Percentiles rank a stretch among this genome's conserved stretches.
Evolutionary conservation across 768 basidiomycete species (phyloP).

Genomic region (Trametes coccinea): DNA sequence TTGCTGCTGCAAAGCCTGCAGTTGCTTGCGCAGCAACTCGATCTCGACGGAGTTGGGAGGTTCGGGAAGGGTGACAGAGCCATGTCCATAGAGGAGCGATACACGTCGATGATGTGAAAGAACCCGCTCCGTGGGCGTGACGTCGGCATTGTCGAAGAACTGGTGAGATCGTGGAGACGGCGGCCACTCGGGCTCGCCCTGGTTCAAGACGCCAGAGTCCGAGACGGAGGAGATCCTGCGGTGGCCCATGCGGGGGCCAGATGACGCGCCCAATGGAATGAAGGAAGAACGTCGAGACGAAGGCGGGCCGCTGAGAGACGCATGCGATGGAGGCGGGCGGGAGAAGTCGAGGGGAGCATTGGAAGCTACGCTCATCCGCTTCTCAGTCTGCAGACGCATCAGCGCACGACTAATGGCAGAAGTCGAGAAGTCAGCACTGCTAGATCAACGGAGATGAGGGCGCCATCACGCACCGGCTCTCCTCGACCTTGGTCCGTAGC

Average conservation of each 20-base stretch:
- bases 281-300: constrained; percentile 76
- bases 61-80: constrained; percentile 45
- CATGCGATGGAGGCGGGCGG: constrained; percentile 41
- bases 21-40: constrained; percentile 60
- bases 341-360: constrained; percentile 54
- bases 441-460: not conserved
- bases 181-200: constrained; percentile 31
- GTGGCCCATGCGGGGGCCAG: constrained; percentile 49
- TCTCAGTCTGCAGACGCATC: constrained; percentile 85
- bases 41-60: constrained; percentile 27
- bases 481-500: constrained; percentile 82
- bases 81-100: constrained; percentile 55
- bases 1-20: constrained; percentile 55
- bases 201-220: constrained; percentile 47
- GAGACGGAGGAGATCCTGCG: constrained; percentile 76
- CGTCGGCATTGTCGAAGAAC: constrained; percentile 19
- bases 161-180: constrained; percentile 17
- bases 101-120: constrained; percentile 36
- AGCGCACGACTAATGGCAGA: constrained; percentile 62
- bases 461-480: constrained; percentile 63
- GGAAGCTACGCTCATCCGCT: constrained; percentile 56
- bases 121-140: constrained; percentile 9
- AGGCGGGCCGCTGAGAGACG: constrained; percentile 43
- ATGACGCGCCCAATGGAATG: constrained; percentile 63
- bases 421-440: not conserved